Evolutionary conservation across 2,329 filamentous ascomycete genomes (phyloP), one percentile per base, ranked within the genome.

Genomic region (Penicillium sp.): DNA sequence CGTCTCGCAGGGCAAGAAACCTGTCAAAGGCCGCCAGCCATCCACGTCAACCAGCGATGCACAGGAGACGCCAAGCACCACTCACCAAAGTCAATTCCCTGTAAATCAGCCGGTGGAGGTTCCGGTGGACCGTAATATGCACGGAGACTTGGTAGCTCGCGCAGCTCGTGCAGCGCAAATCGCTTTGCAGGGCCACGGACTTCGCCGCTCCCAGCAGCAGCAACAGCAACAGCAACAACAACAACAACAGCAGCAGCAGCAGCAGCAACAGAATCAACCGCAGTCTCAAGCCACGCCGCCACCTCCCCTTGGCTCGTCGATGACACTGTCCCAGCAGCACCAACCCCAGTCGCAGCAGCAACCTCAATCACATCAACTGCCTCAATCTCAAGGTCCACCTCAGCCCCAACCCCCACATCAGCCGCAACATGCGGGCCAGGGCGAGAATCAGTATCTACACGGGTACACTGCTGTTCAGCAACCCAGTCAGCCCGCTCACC

Each of bases 141-240:
- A 69, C 39, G 69, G 71, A 37, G 72, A 75, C 45, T 68, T 75
- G 46, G 72, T 75, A 43, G 72, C 70, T 9, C 71, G 73, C 53
- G 72, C 73, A 36, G 73, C 73, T 38, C 67, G 71, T 54, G 72
- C 73, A 42, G 73, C 73, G 8, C 70, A 75, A 47, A 73, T 74
- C 58, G 73, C 73, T 4, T 59, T 75, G 36, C 72, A 74, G 53
- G 72, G 70, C 18, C 67, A 73, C 52, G 64, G 66, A 4, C 51
- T 70, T 11, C 66, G 64, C 29, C 64, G 62, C 6, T 67, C 62
- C 3, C 65, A 68, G 38, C 64, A 66, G 34, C 60, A 62, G 24
- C 62, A 64, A 45, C 60, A 62, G 46, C 59, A 63, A 38, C 65
- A 56, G 46, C 62, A 55, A 55, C 69, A 56, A 59, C 68, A 67